These are phyloP conservation scores for Physcomitrium patens DNA, from an alignment of 225 moss, liverwort and hornwort genomes.

Conservation along the genomic window DNA sequence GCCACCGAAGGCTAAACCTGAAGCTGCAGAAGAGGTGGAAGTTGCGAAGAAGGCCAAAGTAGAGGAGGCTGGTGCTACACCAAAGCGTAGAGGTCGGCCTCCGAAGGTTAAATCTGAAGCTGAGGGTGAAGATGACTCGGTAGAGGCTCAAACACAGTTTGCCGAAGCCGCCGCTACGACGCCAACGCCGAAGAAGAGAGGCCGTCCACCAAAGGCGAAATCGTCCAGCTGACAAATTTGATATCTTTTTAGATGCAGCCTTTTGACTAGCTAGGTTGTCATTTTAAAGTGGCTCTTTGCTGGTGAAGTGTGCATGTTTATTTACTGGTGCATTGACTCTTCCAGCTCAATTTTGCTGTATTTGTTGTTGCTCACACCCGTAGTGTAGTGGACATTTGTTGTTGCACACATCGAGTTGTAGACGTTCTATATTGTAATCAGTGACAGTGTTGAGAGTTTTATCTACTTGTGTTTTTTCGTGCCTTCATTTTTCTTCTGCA, in stretches of 20 bases:
- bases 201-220: conserved; percentile 52
- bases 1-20: conserved; percentile 47
- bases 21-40: conserved; percentile 27
- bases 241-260: conserved; percentile 4
- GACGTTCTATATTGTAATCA: conserved; percentile 31
- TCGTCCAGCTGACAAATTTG: conserved; percentile 17
- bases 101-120: conserved; percentile 39
- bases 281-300: conserved; percentile 35
- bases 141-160: conserved; percentile 16
- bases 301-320: conserved; percentile 43
- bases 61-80: conserved; percentile 31
- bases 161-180: conserved; percentile 21
- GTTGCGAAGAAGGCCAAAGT: conserved; percentile 37
- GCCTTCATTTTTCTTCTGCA: too few species aligned
- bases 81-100: conserved; percentile 55
- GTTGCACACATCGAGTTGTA: background rate
- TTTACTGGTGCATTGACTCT: conserved; percentile 39
- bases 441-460: conserved; percentile 22
- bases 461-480: background rate
- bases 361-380: conserved; percentile 15
- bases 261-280: conserved; percentile 28
- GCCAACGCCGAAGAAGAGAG: conserved; percentile 46
- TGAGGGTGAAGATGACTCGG: background rate
- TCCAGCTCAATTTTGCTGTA: conserved; percentile 52
- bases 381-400: too few species aligned